Percentiles rank a stretch among this genome's conserved stretches.
These are phyloP conservation scores for Spathaspora jeffriesii DNA, from an alignment of 1,139 yeast genomes.

Conservation along the genomic window DNA sequence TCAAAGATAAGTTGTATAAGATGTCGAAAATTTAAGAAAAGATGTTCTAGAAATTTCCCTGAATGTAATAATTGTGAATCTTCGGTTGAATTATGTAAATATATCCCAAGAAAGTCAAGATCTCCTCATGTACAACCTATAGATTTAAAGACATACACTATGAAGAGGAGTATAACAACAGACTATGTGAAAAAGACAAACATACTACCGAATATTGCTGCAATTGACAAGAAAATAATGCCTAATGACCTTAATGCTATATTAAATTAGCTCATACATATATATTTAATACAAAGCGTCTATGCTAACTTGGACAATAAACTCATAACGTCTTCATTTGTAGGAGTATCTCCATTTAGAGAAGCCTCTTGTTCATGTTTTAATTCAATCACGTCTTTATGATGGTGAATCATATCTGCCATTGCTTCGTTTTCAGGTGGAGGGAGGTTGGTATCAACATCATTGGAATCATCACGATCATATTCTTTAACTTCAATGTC, in stretches of 20 bases:
- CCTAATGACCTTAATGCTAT: conserved; percentile 15
- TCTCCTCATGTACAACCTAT: conserved; percentile 2
- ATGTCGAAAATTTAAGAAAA: conserved; percentile 26
- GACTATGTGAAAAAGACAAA: neutral
- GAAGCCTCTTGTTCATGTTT: conserved; percentile 27
- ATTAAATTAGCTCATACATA: conserved; percentile 10
- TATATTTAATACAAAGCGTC: neutral
- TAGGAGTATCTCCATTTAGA: conserved; percentile 9
- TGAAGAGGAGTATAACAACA: neutral
- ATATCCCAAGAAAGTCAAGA: conserved; percentile 18
- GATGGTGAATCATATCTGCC: conserved; percentile 21
- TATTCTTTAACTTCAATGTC: conserved; percentile 47
- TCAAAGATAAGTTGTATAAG: conserved; percentile 24
- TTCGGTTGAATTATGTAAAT: conserved; percentile 24
- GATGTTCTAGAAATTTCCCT: conserved; percentile 22
- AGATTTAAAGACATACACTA: conserved; percentile 5
- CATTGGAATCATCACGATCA: conserved; percentile 32
- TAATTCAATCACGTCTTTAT: conserved; percentile 32
- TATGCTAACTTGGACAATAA: conserved; percentile 35
- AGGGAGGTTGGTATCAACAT: conserved; percentile 20
- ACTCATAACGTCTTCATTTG: conserved; percentile 27
- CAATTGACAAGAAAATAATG: conserved; percentile 1
- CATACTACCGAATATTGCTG: neutral
- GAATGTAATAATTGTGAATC: conserved; percentile 24
- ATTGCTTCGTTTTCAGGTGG: conserved; percentile 18